phyloP scores from a whole-genome alignment of 345 rosid species.

The Stellera chamaejasme region DNA sequence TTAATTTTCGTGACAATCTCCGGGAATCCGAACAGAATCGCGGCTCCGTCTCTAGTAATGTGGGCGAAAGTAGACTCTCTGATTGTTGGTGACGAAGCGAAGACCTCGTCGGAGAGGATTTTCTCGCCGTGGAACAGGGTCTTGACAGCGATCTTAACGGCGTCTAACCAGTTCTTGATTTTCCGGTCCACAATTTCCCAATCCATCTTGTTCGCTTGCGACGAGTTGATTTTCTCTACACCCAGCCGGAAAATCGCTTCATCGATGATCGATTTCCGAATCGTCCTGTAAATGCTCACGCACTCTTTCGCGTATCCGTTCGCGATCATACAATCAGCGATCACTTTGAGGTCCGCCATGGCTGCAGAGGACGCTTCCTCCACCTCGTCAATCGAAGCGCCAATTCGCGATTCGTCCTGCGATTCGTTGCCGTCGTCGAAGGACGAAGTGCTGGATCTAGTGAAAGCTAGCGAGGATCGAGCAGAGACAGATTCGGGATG shows the following conservation, averaged over 20 bases:
- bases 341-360: slow-evolving; percentile 43
- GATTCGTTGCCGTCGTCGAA: slow-evolving; percentile 11
- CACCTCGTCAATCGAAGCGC: slow-evolving; percentile 17
- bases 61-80: slow-evolving; percentile 46
- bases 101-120: slow-evolving; percentile 49
- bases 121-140: slow-evolving; percentile 53
- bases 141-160: slow-evolving; percentile 28
- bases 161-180: slow-evolving; percentile 37
- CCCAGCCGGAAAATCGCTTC: slow-evolving; percentile 40
- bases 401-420: slow-evolving; percentile 11
- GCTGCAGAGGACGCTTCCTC: slow-evolving; percentile 10
- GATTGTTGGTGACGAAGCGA: slow-evolving; percentile 29
- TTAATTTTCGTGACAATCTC: slow-evolving; percentile 38
- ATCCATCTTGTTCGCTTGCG: slow-evolving; percentile 46
- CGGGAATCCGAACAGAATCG: slow-evolving; percentile 48
- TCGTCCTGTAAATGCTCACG: slow-evolving; percentile 33
- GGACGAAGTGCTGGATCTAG: slow-evolving; percentile 1
- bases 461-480: slow-evolving; percentile 21
- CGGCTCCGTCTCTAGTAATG: slow-evolving; percentile 37
- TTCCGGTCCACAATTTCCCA: slow-evolving; percentile 48
- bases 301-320: slow-evolving; percentile 65
- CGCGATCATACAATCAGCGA: slow-evolving; percentile 61
- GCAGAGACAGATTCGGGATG: slow-evolving; percentile 40
- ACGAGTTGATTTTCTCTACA: slow-evolving; percentile 31
- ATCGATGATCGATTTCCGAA: slow-evolving; percentile 48